Base-by-base conservation (phyloP, 192 early-diverging fungal species). In the Diversispora epigaea region DNA sequence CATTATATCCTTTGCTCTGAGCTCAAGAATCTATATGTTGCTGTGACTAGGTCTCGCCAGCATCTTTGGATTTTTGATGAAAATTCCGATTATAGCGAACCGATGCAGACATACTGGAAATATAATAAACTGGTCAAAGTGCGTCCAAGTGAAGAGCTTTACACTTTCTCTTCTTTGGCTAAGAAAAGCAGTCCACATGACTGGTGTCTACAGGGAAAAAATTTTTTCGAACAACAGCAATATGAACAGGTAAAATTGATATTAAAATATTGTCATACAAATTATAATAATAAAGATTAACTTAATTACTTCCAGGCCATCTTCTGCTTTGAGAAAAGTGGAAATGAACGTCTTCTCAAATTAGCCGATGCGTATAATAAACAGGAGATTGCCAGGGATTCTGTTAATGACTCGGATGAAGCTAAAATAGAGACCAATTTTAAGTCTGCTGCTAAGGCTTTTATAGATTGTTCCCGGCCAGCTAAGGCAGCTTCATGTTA, bases 261-360 rank as follows among this genome's bases (percentile, higher is more conserved):
- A 39, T 71, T 49, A 3, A 47, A 60, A 32, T 46, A 32, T 45
- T 72, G n/a, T 25, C 46, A 21, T 73, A 4, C 8, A n/a, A 12
- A 15, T 46, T n/a, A 14, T 15, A 47, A 4, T 71, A 3, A 43
- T 15, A 21, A 17, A 45, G 58, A 44, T 7, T 56, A 41, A 45
- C 60, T 15, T 3, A 44, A 47, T 22, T 7, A 8, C 21, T 44
- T 61, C 39, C 19, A 73, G 71, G 71, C 71, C 9, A 47, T 61
- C 19, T 61, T 73, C 57, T 73, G 71, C 44, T 73, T 73, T 47
- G 25, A 62, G 10, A 73, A 73, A 47, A 62, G 71, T n/a, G 25
- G 47, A 61, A 62, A 73, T 45, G 17, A 61, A 17, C 9, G 47
- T 10, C 56, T 19, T 22, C 10, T 6, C 8, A 19, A 73, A 14